Evolutionary conservation across 2,329 filamentous ascomycete genomes (phyloP).

Genomic region (Corynespora cassiicola): DNA sequence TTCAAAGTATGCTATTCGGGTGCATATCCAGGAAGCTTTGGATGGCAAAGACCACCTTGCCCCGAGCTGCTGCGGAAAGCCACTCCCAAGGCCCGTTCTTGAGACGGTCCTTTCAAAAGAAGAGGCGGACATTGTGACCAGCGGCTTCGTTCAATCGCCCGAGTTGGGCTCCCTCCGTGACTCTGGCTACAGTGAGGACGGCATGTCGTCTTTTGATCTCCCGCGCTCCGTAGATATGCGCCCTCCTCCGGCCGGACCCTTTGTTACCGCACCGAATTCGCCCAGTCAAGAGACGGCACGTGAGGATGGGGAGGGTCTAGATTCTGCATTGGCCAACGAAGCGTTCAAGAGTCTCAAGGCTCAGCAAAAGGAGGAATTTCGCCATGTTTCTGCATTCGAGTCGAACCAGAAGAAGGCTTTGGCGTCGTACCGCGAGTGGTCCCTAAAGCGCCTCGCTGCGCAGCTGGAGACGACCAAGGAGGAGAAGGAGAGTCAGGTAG

Average conservation of each 20-base stretch:
- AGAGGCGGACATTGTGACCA: constrained; percentile 41
- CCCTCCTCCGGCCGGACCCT: constrained; percentile 9
- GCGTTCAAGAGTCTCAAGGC: constrained; percentile 30
- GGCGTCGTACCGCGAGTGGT: constrained; percentile 27
- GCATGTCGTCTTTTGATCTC: constrained; percentile 27
- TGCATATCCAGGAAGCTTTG: constrained; percentile 44
- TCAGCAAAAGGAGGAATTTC: constrained; percentile 39
- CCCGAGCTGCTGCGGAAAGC: constrained; percentile 50
- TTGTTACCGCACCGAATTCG: constrained; percentile 11
- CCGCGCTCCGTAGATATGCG: constrained; percentile 11
- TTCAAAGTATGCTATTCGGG: constrained; percentile 31
- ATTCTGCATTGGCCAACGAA: constrained; percentile 31
- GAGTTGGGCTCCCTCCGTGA: constrained; percentile 24
- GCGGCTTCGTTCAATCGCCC: constrained; percentile 17
- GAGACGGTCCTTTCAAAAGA: constrained; percentile 46
- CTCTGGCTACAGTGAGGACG: constrained; percentile 36
- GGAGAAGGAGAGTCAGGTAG: constrained; percentile 36
- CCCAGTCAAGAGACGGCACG: constrained; percentile 11
- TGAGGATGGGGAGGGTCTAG: constrained; percentile 25
- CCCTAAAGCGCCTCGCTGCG: constrained; percentile 25
- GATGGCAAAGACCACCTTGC: constrained; percentile 33
- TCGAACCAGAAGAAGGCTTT: constrained; percentile 39
- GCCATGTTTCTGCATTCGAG: constrained; percentile 38
- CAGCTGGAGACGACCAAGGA: constrained; percentile 27
- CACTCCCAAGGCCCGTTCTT: constrained; percentile 48